Evolutionary conservation across 352 stramenopile genomes (phyloP).

Genomic region (Globisporangium camurandrum): DNA sequence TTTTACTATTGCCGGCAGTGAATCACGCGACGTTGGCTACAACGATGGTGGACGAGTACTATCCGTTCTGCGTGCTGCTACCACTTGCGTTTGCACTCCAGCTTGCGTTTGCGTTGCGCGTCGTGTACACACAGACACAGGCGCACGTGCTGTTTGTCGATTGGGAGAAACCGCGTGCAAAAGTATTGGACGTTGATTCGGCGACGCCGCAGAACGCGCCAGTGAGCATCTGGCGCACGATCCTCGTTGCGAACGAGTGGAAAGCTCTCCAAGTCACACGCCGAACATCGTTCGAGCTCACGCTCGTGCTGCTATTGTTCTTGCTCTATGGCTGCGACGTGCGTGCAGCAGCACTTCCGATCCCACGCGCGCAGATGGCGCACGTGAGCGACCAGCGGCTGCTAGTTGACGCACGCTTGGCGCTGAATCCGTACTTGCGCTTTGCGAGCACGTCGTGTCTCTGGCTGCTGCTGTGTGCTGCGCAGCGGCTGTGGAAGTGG

Average conservation of each 20-base stretch:
- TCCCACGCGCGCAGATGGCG: slow-evolving; percentile 44
- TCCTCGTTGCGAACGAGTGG: slow-evolving; percentile 93
- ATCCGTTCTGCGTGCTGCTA: slow-evolving; percentile 80
- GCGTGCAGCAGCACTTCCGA: slow-evolving; percentile 35
- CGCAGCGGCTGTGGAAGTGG: slow-evolving; percentile 87
- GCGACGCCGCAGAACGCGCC: slow-evolving; percentile 33
- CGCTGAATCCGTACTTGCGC: slow-evolving; percentile 81
- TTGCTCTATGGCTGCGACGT: slow-evolving; percentile 78
- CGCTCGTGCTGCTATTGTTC: slow-evolving; percentile 81
- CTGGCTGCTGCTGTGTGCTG: slow-evolving; percentile 65
- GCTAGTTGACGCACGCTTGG: slow-evolving; percentile 30
- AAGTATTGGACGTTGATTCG: slow-evolving; percentile 50
- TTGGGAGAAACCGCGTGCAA: slow-evolving; percentile 87
- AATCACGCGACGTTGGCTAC: slow-evolving; percentile 38
- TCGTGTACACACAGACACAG: slow-evolving; percentile 75
- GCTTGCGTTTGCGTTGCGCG: slow-evolving; percentile 51
- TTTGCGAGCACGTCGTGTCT: slow-evolving; percentile 87
- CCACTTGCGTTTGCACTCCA: slow-evolving; percentile 79
- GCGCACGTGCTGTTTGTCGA: slow-evolving; percentile 90
- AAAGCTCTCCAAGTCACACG: slow-evolving; percentile 85
- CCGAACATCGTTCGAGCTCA: slow-evolving; percentile 75
- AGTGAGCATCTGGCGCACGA: slow-evolving; percentile 91
- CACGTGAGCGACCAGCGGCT: slow-evolving; percentile 30
- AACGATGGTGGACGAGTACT: slow-evolving; percentile 81
- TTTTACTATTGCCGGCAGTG: slow-evolving; percentile 78